Conservation (phyloP, 176 grass and related monocot species). For the Triticum monococcum region DNA sequence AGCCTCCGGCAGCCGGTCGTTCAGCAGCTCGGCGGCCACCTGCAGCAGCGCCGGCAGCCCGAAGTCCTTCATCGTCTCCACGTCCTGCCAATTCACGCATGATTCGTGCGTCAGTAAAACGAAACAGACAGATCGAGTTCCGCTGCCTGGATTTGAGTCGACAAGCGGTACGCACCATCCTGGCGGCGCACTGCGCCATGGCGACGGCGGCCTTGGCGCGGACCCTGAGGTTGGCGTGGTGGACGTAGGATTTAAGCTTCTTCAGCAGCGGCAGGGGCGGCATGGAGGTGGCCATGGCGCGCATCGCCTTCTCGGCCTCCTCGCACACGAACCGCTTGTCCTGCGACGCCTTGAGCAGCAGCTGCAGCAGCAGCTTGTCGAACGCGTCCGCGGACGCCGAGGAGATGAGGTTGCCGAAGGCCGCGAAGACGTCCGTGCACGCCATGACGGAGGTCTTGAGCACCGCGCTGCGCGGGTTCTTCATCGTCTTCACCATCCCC, state of each 20-base stretch:
- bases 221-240: conserved; percentile 87
- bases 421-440: conserved; percentile 66
- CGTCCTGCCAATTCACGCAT: conserved; percentile 21
- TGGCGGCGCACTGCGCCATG: conserved; percentile 69
- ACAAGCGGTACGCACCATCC: conserved; percentile 43
- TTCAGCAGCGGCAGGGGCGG: conserved; percentile 65
- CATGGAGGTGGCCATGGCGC: conserved; percentile 72
- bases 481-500: conserved; percentile 82
- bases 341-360: conserved; percentile 95
- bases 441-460: conserved; percentile 92
- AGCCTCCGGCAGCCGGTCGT: conserved; percentile 89
- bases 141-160: no score
- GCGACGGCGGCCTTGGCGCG: conserved; percentile 91
- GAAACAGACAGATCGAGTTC: no score
- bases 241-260: conserved; percentile 77
- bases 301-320: conserved; percentile 88
- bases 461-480: conserved; percentile 91
- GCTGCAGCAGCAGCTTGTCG: conserved; percentile 89
- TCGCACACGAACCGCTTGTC: conserved; percentile 96
- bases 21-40: conserved; percentile 71
- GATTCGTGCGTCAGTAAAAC: no score
- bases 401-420: conserved; percentile 47
- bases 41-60: conserved; percentile 65
- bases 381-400: conserved; percentile 57
- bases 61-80: conserved; percentile 67